phyloP scores from a whole-genome alignment of 2,329 filamentous ascomycete genomes.

The Neonectria sp. region DNA sequence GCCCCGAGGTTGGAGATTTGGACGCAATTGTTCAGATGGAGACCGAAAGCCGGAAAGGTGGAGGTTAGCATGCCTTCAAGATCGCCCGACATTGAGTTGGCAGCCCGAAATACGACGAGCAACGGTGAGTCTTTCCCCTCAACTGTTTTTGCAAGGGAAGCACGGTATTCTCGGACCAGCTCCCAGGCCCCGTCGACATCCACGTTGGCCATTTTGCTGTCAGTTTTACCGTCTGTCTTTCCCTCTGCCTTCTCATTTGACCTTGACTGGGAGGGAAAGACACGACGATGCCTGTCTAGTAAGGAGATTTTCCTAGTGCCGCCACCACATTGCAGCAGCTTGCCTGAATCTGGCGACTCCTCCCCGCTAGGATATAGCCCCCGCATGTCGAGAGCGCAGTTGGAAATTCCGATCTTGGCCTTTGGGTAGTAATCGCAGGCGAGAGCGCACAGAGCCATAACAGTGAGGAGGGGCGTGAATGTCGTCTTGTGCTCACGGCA shows the following conservation, averaged over 20 bases:
- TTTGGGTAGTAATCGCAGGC: slow-evolving; percentile 41
- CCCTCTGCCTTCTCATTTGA: neutral
- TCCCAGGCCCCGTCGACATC: slow-evolving; percentile 15
- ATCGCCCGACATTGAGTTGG: slow-evolving; percentile 17
- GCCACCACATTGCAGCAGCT: slow-evolving; percentile 19
- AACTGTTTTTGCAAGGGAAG: neutral
- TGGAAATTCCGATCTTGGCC: slow-evolving; percentile 36
- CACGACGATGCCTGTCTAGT: slow-evolving; percentile 16
- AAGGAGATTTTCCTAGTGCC: slow-evolving; percentile 17
- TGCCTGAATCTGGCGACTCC: neutral
- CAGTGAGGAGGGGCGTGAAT: slow-evolving; percentile 42
- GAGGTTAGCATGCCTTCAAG: neutral
- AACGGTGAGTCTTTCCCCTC: neutral
- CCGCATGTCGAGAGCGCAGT: slow-evolving; percentile 34
- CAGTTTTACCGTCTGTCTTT: neutral
- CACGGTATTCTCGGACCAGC: slow-evolving; percentile 16
- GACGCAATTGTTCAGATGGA: slow-evolving; percentile 23
- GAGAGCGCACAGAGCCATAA: slow-evolving; percentile 31
- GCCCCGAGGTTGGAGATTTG: slow-evolving; percentile 26
- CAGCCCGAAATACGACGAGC: neutral
- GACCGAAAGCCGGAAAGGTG: slow-evolving; percentile 14
- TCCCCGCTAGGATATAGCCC: slow-evolving; percentile 6
- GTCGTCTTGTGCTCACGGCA: slow-evolving; percentile 41
- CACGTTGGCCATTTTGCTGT: neutral
- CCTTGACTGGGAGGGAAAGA: neutral